These are phyloP conservation scores for Jackrogersella minutella DNA, from an alignment of 495 filamentous ascomycete species.

Conservation along the genomic window DNA sequence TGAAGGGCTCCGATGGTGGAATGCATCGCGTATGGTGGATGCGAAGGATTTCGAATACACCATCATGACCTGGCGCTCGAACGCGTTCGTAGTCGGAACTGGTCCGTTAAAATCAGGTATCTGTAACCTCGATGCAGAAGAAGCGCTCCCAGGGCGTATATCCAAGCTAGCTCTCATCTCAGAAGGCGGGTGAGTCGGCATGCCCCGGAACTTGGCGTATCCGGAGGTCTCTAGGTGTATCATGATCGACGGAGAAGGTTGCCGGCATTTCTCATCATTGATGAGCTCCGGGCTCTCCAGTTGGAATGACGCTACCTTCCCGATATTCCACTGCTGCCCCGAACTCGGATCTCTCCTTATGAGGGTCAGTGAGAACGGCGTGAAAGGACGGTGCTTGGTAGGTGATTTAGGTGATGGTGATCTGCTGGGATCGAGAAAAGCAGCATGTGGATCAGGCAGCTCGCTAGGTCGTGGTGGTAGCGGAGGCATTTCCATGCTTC, in stretches of 20 bases:
- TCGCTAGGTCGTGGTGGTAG: slow-evolving; percentile 28
- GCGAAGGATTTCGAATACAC: slow-evolving; percentile 55
- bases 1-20: slow-evolving; percentile 41
- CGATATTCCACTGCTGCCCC: slow-evolving; percentile 89
- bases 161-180: slow-evolving; percentile 43
- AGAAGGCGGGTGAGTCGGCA: slow-evolving; percentile 47
- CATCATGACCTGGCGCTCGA: slow-evolving; percentile 61
- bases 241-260: slow-evolving; percentile 50
- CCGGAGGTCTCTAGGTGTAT: slow-evolving; percentile 57
- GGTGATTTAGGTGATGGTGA: slow-evolving; percentile 36
- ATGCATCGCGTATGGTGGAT: slow-evolving; percentile 51
- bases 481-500: slow-evolving; percentile 20
- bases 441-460: not conserved
- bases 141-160: slow-evolving; percentile 39
- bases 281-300: slow-evolving; percentile 65
- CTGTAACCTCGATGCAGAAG: slow-evolving; percentile 37
- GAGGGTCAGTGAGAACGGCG: slow-evolving; percentile 73
- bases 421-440: slow-evolving; percentile 13
- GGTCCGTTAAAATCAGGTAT: not conserved
- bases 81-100: slow-evolving; percentile 43
- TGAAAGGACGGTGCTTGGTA: slow-evolving; percentile 34
- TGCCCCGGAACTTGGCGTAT: slow-evolving; percentile 58
- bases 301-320: slow-evolving; percentile 66
- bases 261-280: slow-evolving; percentile 58
- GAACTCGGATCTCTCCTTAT: slow-evolving; percentile 87